phyloP scores from a whole-genome alignment of 371 early-diverging fungal genomes.

The Mucor saturninus region DNA sequence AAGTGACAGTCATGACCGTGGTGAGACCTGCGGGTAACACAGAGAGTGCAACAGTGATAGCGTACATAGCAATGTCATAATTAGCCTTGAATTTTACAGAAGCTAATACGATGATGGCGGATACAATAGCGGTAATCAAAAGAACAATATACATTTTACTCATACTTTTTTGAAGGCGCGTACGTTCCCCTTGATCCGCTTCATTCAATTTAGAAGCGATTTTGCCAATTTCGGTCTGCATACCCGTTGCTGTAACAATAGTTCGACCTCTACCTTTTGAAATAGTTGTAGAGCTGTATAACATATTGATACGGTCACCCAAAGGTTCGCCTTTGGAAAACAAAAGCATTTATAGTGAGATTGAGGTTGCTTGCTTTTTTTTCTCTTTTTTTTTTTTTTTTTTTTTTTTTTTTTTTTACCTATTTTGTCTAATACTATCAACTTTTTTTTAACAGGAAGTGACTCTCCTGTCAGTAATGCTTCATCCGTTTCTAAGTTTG shows the following conservation, averaged over 20 bases:
- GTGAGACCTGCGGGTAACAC: conserved; percentile 47
- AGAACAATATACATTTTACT: conserved; percentile 78
- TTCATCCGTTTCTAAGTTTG: conserved; percentile 86
- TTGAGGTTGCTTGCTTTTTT: not conserved
- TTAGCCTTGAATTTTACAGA: conserved; percentile 49
- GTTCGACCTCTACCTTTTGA: conserved; percentile 79
- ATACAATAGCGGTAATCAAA: conserved; percentile 43
- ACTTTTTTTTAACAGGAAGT: conserved; percentile 70
- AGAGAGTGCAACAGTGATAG: conserved; percentile 45
- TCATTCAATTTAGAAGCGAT: conserved; percentile 84
- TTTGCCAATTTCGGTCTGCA: conserved; percentile 87
- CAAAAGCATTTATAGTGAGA: not conserved
- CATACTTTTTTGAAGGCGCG: conserved; percentile 79
- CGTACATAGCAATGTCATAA: conserved; percentile 48
- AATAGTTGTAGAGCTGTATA: conserved; percentile 74
- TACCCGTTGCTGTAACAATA: conserved; percentile 83
- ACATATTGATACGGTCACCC: conserved; percentile 76
- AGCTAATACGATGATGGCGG: conserved; percentile 65
- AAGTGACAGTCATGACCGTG: conserved; percentile 46
- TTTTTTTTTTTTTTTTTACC: conserved; percentile 16
- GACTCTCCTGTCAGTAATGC: conserved; percentile 87
- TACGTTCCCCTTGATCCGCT: conserved; percentile 60
- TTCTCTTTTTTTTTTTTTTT: not conserved
- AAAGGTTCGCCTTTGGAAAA: conserved; percentile 57
- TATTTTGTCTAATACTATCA: conserved; percentile 27